phyloP scores from a whole-genome alignment of 352 stramenopile species.

The Peronospora destructor region DNA sequence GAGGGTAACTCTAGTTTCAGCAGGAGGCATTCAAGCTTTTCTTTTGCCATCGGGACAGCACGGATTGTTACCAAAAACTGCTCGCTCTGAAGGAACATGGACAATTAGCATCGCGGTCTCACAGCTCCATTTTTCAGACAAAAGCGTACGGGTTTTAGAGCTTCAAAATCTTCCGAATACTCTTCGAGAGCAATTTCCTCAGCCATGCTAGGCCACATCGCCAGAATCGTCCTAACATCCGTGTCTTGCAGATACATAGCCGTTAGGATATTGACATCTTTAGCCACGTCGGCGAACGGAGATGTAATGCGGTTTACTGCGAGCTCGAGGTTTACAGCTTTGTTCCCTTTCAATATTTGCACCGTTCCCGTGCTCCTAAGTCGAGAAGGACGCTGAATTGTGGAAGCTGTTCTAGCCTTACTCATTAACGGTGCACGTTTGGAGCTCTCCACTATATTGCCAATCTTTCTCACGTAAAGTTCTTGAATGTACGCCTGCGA shows the following conservation, averaged over 20 bases:
- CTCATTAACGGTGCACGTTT: not conserved
- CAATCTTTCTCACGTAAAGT: slow-evolving; percentile 11
- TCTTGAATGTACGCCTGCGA: slow-evolving; percentile 10
- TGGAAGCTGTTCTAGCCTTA: not conserved
- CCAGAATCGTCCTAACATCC: slow-evolving; percentile 25
- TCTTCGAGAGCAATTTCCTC: slow-evolving; percentile 21
- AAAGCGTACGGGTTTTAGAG: slow-evolving; percentile 17
- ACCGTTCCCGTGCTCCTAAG: slow-evolving; percentile 4
- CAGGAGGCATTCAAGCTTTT: slow-evolving; percentile 26
- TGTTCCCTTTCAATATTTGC: slow-evolving; percentile 20
- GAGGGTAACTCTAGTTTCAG: slow-evolving; percentile 25
- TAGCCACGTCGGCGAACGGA: slow-evolving; percentile 15
- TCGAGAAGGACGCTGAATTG: not conserved
- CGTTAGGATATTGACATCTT: slow-evolving; percentile 25
- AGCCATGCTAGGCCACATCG: slow-evolving; percentile 28
- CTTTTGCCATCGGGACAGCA: slow-evolving; percentile 16
- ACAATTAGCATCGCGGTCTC: not conserved
- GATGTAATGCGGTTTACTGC: slow-evolving; percentile 13
- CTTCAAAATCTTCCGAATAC: slow-evolving; percentile 16
- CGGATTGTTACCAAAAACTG: slow-evolving; percentile 27
- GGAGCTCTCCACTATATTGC: not conserved
- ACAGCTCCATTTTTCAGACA: not conserved
- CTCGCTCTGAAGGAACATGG: slow-evolving; percentile 15
- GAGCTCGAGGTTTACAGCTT: slow-evolving; percentile 23
- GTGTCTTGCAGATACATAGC: slow-evolving; percentile 24